Evolutionary conservation across 2,329 filamentous ascomycete species (phyloP), one percentile per base, ranked within the genome.

Genomic region (Chlorencoelia australis): DNA sequence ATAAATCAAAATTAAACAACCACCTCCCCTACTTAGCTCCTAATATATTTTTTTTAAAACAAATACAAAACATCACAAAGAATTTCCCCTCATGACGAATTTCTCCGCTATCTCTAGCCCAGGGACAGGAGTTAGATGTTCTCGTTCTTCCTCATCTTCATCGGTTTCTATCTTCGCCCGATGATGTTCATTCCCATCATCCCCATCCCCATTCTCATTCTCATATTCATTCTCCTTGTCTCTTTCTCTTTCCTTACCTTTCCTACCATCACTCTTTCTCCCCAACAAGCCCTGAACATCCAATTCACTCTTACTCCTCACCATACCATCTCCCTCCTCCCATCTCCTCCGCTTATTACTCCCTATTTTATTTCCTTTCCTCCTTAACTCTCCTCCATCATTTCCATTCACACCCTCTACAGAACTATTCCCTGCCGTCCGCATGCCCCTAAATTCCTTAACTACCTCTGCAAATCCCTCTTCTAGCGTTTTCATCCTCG

Each of bases 401-500:
- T 43, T 2, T 40, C 45, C 27, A 42, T 44, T 32, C 17, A n/a
- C 40, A 24, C 13, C 29, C 19, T 51, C 48, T 4, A 48, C 47
- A 3, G 46, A 48, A n/a, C 46, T 49, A 37, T 52, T 54, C 3
- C 46, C 50, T 4, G 52, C 48, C 4, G 52, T 54, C 8, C 51
- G 40, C 46, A 55, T 49, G 1, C 44, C 51, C 15, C 48, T 41
- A 14, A 94, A 79, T 58, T 91, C 85, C 44, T 75, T 76, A 39
- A 87, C 73, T n/a, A 94, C 79, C 41, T 94, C 85, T 2, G 82
- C 73, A 57, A 96, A 89, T 10, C 87, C 82, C 59, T 94, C 86
- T 57, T 96, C 88, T 2, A 96, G 68, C 6, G 82, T 89, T 57
- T 91, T 91, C 86, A 95, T 95, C 21, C 86, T 70, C 7, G 86